Evolutionary conservation across 2,329 filamentous ascomycete species (phyloP).

Genomic region (Cladosporium halotolerans): DNA sequence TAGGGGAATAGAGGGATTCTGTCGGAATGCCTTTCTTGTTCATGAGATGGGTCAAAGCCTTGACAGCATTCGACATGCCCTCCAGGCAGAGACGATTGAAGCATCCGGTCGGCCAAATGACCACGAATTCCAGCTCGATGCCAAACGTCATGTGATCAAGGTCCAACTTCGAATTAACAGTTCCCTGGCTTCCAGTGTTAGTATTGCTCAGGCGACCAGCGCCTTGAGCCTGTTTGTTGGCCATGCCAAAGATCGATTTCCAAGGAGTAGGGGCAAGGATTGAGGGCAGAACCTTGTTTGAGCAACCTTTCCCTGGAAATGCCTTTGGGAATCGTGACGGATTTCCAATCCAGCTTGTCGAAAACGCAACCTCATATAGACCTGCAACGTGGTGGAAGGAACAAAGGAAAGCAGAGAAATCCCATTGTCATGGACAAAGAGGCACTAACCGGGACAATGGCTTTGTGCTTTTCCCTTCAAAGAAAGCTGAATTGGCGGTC

Average conservation of each 20-base stretch:
- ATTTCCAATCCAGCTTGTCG: no score
- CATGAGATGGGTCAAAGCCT: neutral
- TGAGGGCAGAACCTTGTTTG: no score
- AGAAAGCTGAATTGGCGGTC: no score
- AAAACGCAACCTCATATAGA: no score
- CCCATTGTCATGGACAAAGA: no score
- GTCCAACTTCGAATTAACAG: neutral
- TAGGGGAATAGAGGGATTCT: neutral
- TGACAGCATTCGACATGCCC: neutral
- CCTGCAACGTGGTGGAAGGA: no score
- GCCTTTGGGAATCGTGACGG: no score
- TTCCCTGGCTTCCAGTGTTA: neutral
- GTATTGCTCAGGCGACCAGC: neutral
- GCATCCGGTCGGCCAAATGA: slow-evolving; percentile 5
- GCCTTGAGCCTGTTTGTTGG: neutral
- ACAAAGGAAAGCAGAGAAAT: no score
- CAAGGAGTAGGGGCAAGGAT: no score
- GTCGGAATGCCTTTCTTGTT: neutral
- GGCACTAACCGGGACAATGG: no score
- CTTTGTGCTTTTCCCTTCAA: no score
- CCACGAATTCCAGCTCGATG: slow-evolving; percentile 19
- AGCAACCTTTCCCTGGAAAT: no score
- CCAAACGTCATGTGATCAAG: slow-evolving; percentile 16
- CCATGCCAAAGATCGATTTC: neutral
- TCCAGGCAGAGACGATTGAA: slow-evolving; percentile 1